phyloP scores from a whole-genome alignment of 202 grass and related monocot genomes.

The Bolboschoenoplectus hybrid region DNA sequence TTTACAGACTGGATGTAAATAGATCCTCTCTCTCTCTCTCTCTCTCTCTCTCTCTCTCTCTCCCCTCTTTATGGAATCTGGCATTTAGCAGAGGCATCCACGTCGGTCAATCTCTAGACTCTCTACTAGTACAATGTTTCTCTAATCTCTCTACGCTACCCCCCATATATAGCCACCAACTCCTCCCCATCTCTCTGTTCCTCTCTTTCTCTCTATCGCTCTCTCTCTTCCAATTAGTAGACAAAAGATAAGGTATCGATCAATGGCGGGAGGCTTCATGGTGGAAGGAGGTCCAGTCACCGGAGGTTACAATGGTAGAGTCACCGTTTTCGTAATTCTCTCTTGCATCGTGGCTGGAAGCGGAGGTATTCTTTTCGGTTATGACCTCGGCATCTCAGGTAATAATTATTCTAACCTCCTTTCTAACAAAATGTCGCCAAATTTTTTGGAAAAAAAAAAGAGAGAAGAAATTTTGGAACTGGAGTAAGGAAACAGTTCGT shows the following conservation, averaged over 20 bases:
- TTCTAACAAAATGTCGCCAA: slow-evolving; percentile 17
- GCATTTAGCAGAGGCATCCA: slow-evolving; percentile 16
- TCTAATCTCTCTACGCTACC: not conserved
- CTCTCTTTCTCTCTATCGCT: not conserved
- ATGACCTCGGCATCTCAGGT: slow-evolving; percentile 96
- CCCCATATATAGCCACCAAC: slow-evolving; percentile 6
- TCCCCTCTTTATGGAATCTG: slow-evolving; percentile 20
- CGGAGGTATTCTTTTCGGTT: slow-evolving; percentile 92
- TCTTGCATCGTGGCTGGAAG: slow-evolving; percentile 88
- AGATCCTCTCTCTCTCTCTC: not conserved
- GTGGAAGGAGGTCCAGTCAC: slow-evolving; percentile 43
- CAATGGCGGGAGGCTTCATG: slow-evolving; percentile 59
- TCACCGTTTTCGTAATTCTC: slow-evolving; percentile 75
- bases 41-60: not conserved
- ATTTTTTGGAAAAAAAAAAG: not conserved
- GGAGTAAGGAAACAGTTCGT: not conserved
- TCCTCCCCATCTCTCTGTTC: not conserved
- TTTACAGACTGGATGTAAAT: not conserved
- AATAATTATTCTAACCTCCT: not conserved
- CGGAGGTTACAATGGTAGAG: slow-evolving; percentile 64
- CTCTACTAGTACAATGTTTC: not conserved
- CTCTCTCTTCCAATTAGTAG: slow-evolving; percentile 22
- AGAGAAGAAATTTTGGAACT: not conserved
- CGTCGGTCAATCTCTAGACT: not conserved
- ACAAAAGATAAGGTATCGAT: not conserved